Percentiles rank a stretch among this genome's conserved stretches.
Evolutionary conservation across 441 rosid genomes (phyloP).

Genomic region (Sinapis alba): DNA sequence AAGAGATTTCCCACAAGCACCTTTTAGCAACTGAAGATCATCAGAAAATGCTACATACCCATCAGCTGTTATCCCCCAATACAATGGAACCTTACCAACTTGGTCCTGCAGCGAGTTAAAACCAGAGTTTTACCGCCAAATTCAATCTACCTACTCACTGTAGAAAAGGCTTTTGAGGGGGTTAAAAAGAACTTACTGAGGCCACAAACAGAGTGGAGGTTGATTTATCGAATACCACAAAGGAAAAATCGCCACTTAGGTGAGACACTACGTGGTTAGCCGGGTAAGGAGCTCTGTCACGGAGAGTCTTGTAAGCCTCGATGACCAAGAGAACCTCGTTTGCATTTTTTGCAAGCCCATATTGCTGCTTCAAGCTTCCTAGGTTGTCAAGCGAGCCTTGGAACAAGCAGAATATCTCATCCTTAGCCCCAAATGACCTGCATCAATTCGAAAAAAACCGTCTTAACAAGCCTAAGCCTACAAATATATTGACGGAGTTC

Average conservation of each 20-base stretch:
- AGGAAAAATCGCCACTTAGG: slow-evolving; percentile 77
- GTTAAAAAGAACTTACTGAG: slow-evolving; percentile 58
- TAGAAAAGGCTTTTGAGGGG: not conserved
- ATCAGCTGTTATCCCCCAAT: slow-evolving; percentile 98
- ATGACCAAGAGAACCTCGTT: slow-evolving; percentile 89
- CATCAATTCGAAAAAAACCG: not conserved
- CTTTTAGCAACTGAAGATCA: slow-evolving; percentile 79
- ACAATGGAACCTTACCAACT: slow-evolving; percentile 87
- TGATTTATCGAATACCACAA: slow-evolving; percentile 83
- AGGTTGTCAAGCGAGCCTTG: slow-evolving; percentile 87
- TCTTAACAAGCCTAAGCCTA: not conserved
- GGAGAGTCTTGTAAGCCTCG: slow-evolving; percentile 97
- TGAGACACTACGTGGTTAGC: slow-evolving; percentile 87
- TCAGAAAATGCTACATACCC: slow-evolving; percentile 88
- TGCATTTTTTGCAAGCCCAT: slow-evolving; percentile 81
- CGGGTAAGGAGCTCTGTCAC: slow-evolving; percentile 96
- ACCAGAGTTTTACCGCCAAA: not conserved
- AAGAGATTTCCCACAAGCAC: slow-evolving; percentile 97
- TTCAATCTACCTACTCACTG: not conserved
- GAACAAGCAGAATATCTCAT: slow-evolving; percentile 90
- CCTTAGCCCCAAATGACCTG: slow-evolving; percentile 92
- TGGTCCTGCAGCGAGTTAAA: slow-evolving; percentile 59
- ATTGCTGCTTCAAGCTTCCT: slow-evolving; percentile 89
- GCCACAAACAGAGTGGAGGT: slow-evolving; percentile 92
- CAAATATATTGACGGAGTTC: not conserved